Base-by-base conservation (phyloP, 345 rosid genomes). In the Populus simonii region DNA sequence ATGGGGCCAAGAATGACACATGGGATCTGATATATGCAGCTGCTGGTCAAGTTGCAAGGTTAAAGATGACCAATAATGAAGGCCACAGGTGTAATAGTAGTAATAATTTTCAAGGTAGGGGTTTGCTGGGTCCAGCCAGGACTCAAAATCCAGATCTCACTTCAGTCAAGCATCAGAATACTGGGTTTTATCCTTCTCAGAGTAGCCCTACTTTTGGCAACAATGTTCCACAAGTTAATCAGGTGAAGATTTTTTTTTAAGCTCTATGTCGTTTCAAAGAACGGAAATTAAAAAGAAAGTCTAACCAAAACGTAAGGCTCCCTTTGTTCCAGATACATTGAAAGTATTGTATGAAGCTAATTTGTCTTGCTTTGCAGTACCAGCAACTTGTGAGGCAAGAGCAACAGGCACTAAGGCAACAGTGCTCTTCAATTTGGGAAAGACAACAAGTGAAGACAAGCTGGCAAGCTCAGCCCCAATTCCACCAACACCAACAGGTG, bases 401-500 rank as follows among this genome's bases (percentile, higher is more conserved):
- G 29, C 63, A 59, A 1, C 82, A 66, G 35, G 62, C 77, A 38
- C 16, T 73, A 39, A 88, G 76, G 78, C 70, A 76, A 16, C 81
- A 75, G 23, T 53, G 78, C 47, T 49, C 65, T 68, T 74, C 79
- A 16, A 31, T 77, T 29, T 75, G 85, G 79, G 85, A 62, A 12
- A 75, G 35, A 23, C 79, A 75, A 41, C 76, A 66, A 41, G 23
- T 15, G 25, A 75, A 75, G 63, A 11, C 38, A 6, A 45, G 13
- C 45, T 29, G 36, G 43, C 55, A 49, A 17, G 7, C 39, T 25
- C 65, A 18, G 43, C 18, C 33, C 51, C 82, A 61, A 62, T 22
- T 15, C 8, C 76, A 74, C 2, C 55, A 61, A 9, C 84, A 78
- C 23, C 92, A 77, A 31, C 87, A 81, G 63, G 76, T 86, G 73